Evolutionary conservation across 345 rosid genomes (phyloP), one percentile per base, ranked within the genome.

Genomic region (Lepidium aucheri): DNA sequence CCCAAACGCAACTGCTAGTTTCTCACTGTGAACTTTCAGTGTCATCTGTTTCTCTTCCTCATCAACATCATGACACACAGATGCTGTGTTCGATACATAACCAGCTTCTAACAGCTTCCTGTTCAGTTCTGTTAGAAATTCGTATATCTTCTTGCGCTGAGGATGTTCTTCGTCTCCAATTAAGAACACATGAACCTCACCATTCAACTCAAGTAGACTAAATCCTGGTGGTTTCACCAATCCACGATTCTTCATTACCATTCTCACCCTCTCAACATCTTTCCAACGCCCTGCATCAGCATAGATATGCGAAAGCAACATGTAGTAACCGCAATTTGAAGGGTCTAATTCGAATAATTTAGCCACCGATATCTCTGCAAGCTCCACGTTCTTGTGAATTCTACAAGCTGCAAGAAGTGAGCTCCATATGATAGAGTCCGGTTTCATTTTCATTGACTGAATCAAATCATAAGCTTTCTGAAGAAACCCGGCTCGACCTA

Each of bases 381-480:
- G 86, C 72, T 85, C 95, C 53, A 92, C 85, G 47, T 89, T 86
- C 78, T 92, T 89, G 82, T 89, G 87, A 28, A 82, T 76, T 75
- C 91, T 79, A 77, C 98, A 92, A 59, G 96, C 96, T 26, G 89
- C 85, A 35, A 92, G 95, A 75, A 89, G 88, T 9, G 96, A 92
- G 59, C 95, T 86, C 96, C 96, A 84, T 28, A 86, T 67, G 32
- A 89, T 73, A 53, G 80, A 83, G 79, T 92, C 96, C n/a, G 93
- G 89, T 30, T 77, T 83, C 80, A 81, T 80, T 70, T 80, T 87
- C 96, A 86, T 92, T 44, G 83, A 71, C 59, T 47, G 78, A 44
- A 92, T 86, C 82, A 92, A 70, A 59, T 78, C 72, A 80, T 83
- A 83, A 32, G 98, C 95, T 60, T 65, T 79, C 22, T 69, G 41